These are phyloP conservation scores for Turnera subulata DNA, from an alignment of 345 rosid genomes.

Conservation along the genomic window DNA sequence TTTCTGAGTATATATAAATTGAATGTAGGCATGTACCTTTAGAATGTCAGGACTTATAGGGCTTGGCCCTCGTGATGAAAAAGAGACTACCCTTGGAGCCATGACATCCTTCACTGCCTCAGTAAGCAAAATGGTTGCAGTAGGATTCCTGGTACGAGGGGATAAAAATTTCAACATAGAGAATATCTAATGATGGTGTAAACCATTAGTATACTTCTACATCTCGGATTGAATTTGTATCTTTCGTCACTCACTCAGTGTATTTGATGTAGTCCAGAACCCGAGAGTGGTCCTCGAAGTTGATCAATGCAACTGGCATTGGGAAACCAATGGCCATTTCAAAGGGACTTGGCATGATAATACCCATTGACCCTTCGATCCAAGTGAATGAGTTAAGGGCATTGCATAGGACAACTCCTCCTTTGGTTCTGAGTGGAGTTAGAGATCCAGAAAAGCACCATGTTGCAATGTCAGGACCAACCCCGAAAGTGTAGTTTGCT, in stretches of 20 bases:
- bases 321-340: background rate
- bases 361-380: background rate
- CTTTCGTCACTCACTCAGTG: background rate
- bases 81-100: constrained; percentile 14
- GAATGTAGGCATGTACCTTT: too few species aligned
- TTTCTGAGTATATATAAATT: too few species aligned
- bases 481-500: background rate
- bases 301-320: background rate
- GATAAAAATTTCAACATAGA: too few species aligned
- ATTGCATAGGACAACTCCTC: background rate
- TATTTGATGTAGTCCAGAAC: constrained; percentile 4
- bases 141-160: constrained; percentile 14
- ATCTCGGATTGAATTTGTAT: background rate
- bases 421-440: background rate
- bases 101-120: constrained; percentile 8
- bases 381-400: background rate
- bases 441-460: background rate
- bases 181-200: background rate
- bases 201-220: background rate
- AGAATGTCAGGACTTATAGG: constrained; percentile 11
- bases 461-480: background rate
- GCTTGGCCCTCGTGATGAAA: constrained; percentile 16
- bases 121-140: constrained; percentile 9
- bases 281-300: background rate
- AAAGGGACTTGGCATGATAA: background rate